Percentiles rank a stretch among this genome's conserved stretches.
Conservation (phyloP, 371 early-diverging fungal genomes). For the Syncephalastrum monosporum region DNA sequence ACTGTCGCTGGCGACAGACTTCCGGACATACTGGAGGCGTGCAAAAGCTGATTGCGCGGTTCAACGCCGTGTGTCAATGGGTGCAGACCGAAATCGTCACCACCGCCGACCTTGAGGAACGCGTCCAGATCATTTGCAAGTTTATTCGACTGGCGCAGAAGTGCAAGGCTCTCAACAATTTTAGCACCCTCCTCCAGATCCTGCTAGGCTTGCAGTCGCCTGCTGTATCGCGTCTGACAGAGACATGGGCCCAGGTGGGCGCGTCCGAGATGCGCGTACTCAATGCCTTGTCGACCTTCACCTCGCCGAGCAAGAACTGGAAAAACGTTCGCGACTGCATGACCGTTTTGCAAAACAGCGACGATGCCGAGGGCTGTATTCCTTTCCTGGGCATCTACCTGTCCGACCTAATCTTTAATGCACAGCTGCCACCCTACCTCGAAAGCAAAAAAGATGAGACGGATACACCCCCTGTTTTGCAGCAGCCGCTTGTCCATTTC, state of each 20-base stretch:
- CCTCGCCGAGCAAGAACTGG: slow-evolving; percentile 66
- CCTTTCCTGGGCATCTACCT: slow-evolving; percentile 67
- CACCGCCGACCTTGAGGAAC: slow-evolving; percentile 46
- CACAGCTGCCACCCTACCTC: slow-evolving; percentile 58
- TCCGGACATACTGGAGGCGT: slow-evolving; percentile 35
- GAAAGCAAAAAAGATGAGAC: slow-evolving; percentile 29
- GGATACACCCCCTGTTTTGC: slow-evolving; percentile 27
- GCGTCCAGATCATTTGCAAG: slow-evolving; percentile 66
- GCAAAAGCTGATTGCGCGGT: slow-evolving; percentile 61
- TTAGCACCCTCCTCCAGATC: slow-evolving; percentile 63
- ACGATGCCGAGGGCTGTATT: slow-evolving; percentile 53
- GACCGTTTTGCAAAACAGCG: slow-evolving; percentile 42
- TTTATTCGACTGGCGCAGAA: slow-evolving; percentile 75
- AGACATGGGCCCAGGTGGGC: slow-evolving; percentile 63
- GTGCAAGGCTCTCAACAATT: slow-evolving; percentile 64
- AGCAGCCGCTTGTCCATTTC: slow-evolving; percentile 60
- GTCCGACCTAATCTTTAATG: slow-evolving; percentile 66
- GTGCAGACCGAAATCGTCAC: slow-evolving; percentile 67
- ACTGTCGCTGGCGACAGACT: slow-evolving; percentile 49
- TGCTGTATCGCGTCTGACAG: slow-evolving; percentile 55
- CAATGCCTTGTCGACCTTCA: slow-evolving; percentile 54
- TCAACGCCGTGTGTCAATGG: slow-evolving; percentile 72
- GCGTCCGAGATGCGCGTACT: slow-evolving; percentile 49
- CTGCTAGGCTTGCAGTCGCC: slow-evolving; percentile 65
- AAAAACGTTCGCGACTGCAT: slow-evolving; percentile 65